Evolutionary conservation across 2,329 filamentous ascomycete species (phyloP).

Genomic region (Aspergillus fructus): DNA sequence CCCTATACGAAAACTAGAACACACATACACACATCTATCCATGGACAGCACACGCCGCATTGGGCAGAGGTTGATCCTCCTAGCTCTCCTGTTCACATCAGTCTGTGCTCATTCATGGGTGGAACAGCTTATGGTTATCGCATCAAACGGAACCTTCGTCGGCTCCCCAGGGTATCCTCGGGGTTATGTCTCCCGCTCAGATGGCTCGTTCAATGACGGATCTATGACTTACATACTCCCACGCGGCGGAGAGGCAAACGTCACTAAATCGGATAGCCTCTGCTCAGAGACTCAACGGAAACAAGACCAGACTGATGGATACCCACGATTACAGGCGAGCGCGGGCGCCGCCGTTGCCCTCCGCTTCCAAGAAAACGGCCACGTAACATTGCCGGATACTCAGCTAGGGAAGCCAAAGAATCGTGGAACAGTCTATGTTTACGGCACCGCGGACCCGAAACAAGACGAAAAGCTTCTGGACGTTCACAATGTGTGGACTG

Average conservation of each 20-base stretch:
- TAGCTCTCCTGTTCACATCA: slow-evolving; percentile 29
- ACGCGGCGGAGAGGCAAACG: slow-evolving; percentile 47
- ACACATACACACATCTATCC: background rate
- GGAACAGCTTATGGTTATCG: slow-evolving; percentile 71
- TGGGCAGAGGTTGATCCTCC: slow-evolving; percentile 15
- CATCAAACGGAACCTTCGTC: slow-evolving; percentile 70
- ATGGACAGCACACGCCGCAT: slow-evolving; percentile 7
- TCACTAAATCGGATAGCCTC: slow-evolving; percentile 56
- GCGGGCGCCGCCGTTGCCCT: slow-evolving; percentile 66
- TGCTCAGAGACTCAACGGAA: slow-evolving; percentile 65
- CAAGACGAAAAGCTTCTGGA: slow-evolving; percentile 58
- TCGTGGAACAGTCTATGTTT: slow-evolving; percentile 71
- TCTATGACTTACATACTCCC: slow-evolving; percentile 66
- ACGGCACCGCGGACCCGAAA: slow-evolving; percentile 65
- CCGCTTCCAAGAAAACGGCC: slow-evolving; percentile 72
- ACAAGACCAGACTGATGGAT: slow-evolving; percentile 57
- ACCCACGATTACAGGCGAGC: slow-evolving; percentile 61
- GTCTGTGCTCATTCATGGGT: slow-evolving; percentile 73
- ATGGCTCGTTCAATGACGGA: slow-evolving; percentile 57
- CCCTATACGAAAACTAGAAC: background rate
- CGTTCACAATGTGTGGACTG: slow-evolving; percentile 76
- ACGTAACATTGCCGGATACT: slow-evolving; percentile 62
- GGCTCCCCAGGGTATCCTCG: slow-evolving; percentile 73
- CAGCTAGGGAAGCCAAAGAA: slow-evolving; percentile 62
- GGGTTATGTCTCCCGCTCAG: slow-evolving; percentile 61